These are phyloP conservation scores for Populus hybrid DNA, from an alignment of 441 rosid species.

Conservation along the genomic window DNA sequence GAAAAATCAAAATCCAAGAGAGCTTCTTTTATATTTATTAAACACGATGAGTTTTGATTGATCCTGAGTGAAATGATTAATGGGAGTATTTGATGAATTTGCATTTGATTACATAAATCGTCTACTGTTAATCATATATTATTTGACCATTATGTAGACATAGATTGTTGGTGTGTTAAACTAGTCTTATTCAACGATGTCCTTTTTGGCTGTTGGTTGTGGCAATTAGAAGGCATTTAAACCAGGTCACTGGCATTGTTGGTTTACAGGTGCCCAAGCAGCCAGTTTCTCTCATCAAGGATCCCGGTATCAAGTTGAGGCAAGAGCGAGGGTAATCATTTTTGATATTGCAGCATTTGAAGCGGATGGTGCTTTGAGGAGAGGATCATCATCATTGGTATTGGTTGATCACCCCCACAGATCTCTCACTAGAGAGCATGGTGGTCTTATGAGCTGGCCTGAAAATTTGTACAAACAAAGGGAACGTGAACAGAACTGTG, in stretches of 20 bases:
- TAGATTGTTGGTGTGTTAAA: neutral
- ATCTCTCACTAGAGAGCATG: slow-evolving; percentile 54
- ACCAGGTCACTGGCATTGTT: too few species aligned
- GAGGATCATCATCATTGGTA: slow-evolving; percentile 52
- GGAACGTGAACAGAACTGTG: slow-evolving; percentile 25
- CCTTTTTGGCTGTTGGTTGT: neutral
- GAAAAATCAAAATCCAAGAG: neutral
- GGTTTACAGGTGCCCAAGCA: too few species aligned
- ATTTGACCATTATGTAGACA: neutral
- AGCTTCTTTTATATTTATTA: neutral
- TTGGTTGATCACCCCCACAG: slow-evolving; percentile 52
- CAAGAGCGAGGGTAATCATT: slow-evolving; percentile 71
- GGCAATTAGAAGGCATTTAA: neutral
- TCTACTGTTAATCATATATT: neutral
- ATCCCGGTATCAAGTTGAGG: slow-evolving; percentile 59
- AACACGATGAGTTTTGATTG: neutral
- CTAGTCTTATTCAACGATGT: neutral
- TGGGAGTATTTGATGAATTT: neutral
- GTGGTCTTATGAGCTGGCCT: slow-evolving; percentile 80
- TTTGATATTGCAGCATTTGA: slow-evolving; percentile 63
- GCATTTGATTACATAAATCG: neutral
- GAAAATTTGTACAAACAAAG: slow-evolving; percentile 39
- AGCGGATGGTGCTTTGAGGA: slow-evolving; percentile 39
- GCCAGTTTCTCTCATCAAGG: slow-evolving; percentile 52
- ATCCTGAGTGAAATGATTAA: neutral